Conservation (phyloP, 176 grass and related monocot species). For the Avena insularis region DNA sequence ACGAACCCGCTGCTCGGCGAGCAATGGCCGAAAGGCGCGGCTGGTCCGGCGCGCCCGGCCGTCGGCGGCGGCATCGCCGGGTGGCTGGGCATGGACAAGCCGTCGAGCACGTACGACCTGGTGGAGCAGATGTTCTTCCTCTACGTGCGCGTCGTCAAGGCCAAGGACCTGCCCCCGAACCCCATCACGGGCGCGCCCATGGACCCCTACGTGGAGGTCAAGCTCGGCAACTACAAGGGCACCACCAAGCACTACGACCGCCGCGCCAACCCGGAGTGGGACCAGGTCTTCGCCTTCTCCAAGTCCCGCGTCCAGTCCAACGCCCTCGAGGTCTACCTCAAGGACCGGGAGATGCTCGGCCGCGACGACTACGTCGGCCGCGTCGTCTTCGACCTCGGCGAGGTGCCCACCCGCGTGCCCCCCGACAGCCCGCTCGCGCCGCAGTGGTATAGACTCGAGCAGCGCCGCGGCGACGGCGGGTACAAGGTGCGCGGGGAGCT, state of each 20-base stretch:
- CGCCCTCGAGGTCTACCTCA: slow-evolving; percentile 74
- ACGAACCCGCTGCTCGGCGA: slow-evolving; percentile 86
- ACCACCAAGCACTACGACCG: slow-evolving; percentile 73
- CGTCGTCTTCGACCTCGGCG: slow-evolving; percentile 74
- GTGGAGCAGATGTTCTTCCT: slow-evolving; percentile 99
- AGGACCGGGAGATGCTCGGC: slow-evolving; percentile 86
- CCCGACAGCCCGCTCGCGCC: slow-evolving; percentile 87
- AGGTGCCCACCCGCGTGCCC: slow-evolving; percentile 72
- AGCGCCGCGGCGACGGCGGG: slow-evolving; percentile 43
- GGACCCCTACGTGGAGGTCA: slow-evolving; percentile 90
- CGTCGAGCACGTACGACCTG: slow-evolving; percentile 91
- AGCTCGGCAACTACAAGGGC: slow-evolving; percentile 92
- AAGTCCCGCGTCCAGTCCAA: slow-evolving; percentile 85
- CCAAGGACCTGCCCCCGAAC: slow-evolving; percentile 73
- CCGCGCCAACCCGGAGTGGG: slow-evolving; percentile 79
- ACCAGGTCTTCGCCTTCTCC: slow-evolving; percentile 93
- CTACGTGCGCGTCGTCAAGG: slow-evolving; percentile 91
- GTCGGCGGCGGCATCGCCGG: slow-evolving; percentile 54
- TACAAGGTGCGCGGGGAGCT: slow-evolving; percentile 77
- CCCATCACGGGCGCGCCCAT: slow-evolving; percentile 69
- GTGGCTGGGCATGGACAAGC: slow-evolving; percentile 76
- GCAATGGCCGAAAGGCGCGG: slow-evolving; percentile 70
- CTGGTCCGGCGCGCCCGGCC: background rate
- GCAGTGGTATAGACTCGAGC: slow-evolving; percentile 87
- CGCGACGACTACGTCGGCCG: slow-evolving; percentile 87